A percentile compares a stretch with the other conserved stretches of the same genome.
Evolutionary conservation across 2,329 filamentous ascomycete species (phyloP).

Genomic region (Paecilomyces dactylethromorphus): DNA sequence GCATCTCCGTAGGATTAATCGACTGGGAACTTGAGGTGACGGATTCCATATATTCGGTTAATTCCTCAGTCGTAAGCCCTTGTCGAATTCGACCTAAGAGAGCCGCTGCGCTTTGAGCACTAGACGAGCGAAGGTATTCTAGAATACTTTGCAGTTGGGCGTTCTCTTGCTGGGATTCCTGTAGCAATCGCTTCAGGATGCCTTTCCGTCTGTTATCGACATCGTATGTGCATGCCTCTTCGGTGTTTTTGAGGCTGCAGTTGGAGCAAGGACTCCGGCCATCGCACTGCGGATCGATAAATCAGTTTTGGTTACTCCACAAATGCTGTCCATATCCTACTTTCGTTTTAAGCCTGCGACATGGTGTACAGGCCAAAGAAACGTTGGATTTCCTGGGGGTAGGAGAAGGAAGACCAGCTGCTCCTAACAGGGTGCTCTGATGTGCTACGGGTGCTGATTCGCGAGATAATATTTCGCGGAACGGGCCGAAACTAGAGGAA

Average conservation of each 20-base stretch:
- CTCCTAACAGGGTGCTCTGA: not conserved
- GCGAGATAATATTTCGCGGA: slow-evolving; percentile 1
- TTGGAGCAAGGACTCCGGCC: not conserved
- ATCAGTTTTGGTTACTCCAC: not conserved
- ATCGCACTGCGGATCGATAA: not conserved
- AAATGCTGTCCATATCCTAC: not conserved
- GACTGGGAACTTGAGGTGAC: not conserved
- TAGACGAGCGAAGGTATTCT: not conserved
- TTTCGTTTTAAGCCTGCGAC: slow-evolving; percentile 1
- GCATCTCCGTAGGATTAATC: not conserved
- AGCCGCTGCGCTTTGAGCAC: not conserved
- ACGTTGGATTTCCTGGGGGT: not conserved
- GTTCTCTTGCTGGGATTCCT: not conserved
- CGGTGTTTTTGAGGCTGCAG: not conserved
- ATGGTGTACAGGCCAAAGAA: not conserved
- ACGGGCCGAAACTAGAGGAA: not conserved
- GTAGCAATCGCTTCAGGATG: not conserved
- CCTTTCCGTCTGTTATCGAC: slow-evolving; percentile 2
- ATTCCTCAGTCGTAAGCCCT: not conserved
- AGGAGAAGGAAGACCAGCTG: not conserved
- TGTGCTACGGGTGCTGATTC: not conserved
- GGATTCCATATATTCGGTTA: not conserved
- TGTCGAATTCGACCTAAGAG: not conserved
- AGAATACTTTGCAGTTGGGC: not conserved
- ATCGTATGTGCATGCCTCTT: not conserved